phyloP scores from a whole-genome alignment of 306 rosid species.

The Carpinus viminea region DNA sequence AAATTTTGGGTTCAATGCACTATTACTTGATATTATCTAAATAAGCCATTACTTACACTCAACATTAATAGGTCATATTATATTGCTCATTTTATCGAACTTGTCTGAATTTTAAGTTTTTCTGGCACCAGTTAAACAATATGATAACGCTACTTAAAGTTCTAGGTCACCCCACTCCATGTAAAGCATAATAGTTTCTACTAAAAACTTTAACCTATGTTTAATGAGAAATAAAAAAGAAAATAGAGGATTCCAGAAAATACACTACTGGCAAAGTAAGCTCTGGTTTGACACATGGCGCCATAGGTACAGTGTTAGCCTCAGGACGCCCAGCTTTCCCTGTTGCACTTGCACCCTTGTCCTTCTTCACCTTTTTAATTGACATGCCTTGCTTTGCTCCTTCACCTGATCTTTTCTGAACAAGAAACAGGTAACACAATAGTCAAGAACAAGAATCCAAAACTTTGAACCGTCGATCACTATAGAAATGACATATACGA shows the following conservation, averaged over 20 bases:
- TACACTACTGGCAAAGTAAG: constrained; percentile 86
- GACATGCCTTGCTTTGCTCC: constrained; percentile 89
- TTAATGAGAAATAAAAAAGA: constrained; percentile 4
- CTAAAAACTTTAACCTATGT: background rate
- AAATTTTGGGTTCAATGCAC: background rate
- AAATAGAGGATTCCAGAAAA: constrained; percentile 31
- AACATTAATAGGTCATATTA: background rate
- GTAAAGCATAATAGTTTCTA: background rate
- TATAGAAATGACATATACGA: background rate
- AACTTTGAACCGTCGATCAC: background rate
- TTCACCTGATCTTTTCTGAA: constrained; percentile 81
- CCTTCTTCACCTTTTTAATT: constrained; percentile 84
- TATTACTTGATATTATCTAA: background rate
- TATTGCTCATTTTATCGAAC: background rate
- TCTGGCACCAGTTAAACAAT: background rate
- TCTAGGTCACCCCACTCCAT: constrained; percentile 5
- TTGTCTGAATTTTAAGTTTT: background rate
- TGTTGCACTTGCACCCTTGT: constrained; percentile 69
- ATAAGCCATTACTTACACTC: background rate
- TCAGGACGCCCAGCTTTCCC: constrained; percentile 75
- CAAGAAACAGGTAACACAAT: constrained; percentile 23
- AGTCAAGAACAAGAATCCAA: constrained; percentile 23
- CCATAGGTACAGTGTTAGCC: constrained; percentile 48
- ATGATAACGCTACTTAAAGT: background rate
- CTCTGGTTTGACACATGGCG: constrained; percentile 94